Conservation (phyloP, 176 grass and related monocot genomes). For the Aegilops longissima region DNA sequence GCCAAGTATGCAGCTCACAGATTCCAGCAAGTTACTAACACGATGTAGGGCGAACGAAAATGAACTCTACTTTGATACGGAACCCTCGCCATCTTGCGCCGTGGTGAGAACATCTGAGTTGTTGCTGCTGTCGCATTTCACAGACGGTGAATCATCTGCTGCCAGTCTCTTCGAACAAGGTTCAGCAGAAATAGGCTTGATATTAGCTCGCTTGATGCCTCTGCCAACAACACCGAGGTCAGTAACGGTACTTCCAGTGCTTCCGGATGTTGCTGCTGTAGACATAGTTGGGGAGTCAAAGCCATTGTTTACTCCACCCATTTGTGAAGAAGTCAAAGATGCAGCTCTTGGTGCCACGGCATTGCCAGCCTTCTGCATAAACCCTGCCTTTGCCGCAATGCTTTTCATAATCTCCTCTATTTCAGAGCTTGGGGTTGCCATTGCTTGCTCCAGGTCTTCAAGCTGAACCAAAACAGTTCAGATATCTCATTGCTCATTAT, state of each 20-base stretch:
- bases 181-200: constrained; percentile 51
- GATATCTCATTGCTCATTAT: constrained; percentile 19
- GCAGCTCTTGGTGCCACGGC: constrained; percentile 41
- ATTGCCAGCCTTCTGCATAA: constrained; percentile 34
- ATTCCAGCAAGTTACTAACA: constrained; percentile 22
- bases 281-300: constrained; percentile 76
- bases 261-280: constrained; percentile 57
- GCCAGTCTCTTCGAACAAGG: constrained; percentile 36
- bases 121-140: constrained; percentile 38
- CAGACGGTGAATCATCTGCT: constrained; percentile 26
- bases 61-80: constrained; percentile 37
- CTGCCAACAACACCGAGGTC: constrained; percentile 92
- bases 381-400: constrained; percentile 34
- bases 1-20: not conserved
- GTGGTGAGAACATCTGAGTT: constrained; percentile 11
- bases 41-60: not conserved
- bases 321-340: constrained; percentile 67
- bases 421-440: constrained; percentile 41
- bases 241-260: constrained; percentile 66
- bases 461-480: constrained; percentile 51
- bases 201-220: constrained; percentile 78
- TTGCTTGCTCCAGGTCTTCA: constrained; percentile 85
- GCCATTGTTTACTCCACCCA: constrained; percentile 56
- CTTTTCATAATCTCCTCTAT: constrained; percentile 47
- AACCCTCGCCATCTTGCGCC: constrained; percentile 21